These are phyloP conservation scores for Aspergillus tubingensis DNA, from an alignment of 2,329 filamentous ascomycete genomes.

Conservation along the genomic window DNA sequence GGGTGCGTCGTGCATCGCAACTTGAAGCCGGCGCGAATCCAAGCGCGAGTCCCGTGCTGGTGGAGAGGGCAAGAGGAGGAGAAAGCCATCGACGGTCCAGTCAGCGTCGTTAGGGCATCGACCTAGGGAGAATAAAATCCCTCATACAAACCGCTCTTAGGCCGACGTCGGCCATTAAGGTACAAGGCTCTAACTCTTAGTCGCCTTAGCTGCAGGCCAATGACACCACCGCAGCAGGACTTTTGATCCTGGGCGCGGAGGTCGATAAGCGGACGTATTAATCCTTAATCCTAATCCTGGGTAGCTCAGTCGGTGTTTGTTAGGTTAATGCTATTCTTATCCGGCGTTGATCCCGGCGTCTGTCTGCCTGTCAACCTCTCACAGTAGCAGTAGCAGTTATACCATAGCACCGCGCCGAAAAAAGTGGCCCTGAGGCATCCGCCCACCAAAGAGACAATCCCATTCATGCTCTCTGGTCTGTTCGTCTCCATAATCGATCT, in stretches of 20 bases:
- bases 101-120: not conserved
- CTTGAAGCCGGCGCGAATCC: slow-evolving; percentile 5
- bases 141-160: slow-evolving; percentile 21
- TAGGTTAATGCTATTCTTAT: not conserved
- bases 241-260: slow-evolving; percentile 4
- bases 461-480: not conserved
- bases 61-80: not conserved
- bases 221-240: not conserved
- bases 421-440: not conserved
- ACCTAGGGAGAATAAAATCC: slow-evolving; percentile 22
- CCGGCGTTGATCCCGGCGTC: not conserved
- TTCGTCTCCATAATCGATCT: not conserved
- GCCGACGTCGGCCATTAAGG: slow-evolving; percentile 13
- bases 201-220: not conserved
- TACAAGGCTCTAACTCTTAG: not conserved
- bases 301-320: not conserved
- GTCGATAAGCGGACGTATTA: slow-evolving; percentile 5
- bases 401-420: not conserved
- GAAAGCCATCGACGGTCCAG: not conserved
- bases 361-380: not conserved
- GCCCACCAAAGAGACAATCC: not conserved
- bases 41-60: slow-evolving; percentile 6
- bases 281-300: not conserved
- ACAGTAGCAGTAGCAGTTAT: not conserved
- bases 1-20: slow-evolving; percentile 4